Conservation (phyloP, 2,329 filamentous ascomycete genomes). For the Ophiostoma australiae region DNA sequence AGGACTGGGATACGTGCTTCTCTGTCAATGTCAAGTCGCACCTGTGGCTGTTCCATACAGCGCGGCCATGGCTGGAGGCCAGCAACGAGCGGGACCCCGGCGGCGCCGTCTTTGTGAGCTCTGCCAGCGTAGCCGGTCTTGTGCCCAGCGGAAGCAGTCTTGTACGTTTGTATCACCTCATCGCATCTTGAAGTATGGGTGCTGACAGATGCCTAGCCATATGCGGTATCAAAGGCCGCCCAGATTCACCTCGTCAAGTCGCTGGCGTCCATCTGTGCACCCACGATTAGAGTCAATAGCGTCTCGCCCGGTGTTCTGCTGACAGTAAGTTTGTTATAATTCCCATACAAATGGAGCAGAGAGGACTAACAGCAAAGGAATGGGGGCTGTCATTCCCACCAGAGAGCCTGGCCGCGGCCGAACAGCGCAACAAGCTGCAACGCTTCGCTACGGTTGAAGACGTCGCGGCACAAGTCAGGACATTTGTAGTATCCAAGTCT, state of each 20-base stretch:
- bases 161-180: slow-evolving; percentile 33
- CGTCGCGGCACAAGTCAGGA: background rate
- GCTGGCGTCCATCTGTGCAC: slow-evolving; percentile 37
- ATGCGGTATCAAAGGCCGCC: slow-evolving; percentile 72
- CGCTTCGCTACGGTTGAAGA: background rate
- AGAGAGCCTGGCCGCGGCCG: background rate
- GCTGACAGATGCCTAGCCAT: slow-evolving; percentile 46
- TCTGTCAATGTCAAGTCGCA: slow-evolving; percentile 12
- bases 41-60: slow-evolving; percentile 34
- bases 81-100: slow-evolving; percentile 35
- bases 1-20: slow-evolving; percentile 49
- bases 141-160: slow-evolving; percentile 58
- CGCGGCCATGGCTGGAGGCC: slow-evolving; percentile 49
- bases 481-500: background rate
- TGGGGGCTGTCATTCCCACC: background rate
- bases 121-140: slow-evolving; percentile 60
- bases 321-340: background rate
- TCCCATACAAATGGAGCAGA: background rate
- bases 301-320: background rate
- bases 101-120: slow-evolving; percentile 56
- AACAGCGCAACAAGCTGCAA: background rate
- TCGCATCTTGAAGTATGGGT: background rate
- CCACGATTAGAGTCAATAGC: background rate
- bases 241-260: slow-evolving; percentile 55
- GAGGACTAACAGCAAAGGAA: background rate